phyloP scores from a whole-genome alignment of 169 alveolate species.

The Sarcocystis neurona region DNA sequence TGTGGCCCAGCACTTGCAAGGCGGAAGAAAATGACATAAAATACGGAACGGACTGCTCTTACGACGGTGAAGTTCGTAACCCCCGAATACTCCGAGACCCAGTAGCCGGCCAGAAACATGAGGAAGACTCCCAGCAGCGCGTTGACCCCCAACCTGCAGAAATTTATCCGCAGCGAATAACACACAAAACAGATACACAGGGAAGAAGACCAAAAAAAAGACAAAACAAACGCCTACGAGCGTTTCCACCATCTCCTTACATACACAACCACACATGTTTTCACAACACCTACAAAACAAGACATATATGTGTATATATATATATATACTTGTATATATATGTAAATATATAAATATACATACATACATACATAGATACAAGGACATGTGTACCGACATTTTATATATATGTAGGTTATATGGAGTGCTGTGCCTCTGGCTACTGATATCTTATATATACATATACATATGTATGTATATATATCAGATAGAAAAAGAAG shows the following conservation, averaged over 20 bases:
- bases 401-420: too few species aligned
- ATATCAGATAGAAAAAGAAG: too few species aligned
- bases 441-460: too few species aligned
- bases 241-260: neutral
- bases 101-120: conserved; percentile 58
- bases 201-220: neutral
- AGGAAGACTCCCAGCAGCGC: conserved; percentile 57
- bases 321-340: neutral
- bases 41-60: neutral
- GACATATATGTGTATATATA: neutral
- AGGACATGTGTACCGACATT: neutral
- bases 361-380: neutral
- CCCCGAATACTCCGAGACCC: conserved; percentile 59
- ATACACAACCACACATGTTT: neutral
- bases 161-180: too few species aligned
- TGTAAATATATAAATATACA: neutral
- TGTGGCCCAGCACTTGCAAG: neutral
- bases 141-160: conserved; percentile 57
- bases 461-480: too few species aligned
- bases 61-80: conserved; percentile 45
- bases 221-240: neutral
- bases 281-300: neutral
- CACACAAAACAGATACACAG: too few species aligned
- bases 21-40: neutral
- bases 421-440: too few species aligned